Conservation (phyloP, 345 rosid species). For the Odontarrhena argentea region DNA sequence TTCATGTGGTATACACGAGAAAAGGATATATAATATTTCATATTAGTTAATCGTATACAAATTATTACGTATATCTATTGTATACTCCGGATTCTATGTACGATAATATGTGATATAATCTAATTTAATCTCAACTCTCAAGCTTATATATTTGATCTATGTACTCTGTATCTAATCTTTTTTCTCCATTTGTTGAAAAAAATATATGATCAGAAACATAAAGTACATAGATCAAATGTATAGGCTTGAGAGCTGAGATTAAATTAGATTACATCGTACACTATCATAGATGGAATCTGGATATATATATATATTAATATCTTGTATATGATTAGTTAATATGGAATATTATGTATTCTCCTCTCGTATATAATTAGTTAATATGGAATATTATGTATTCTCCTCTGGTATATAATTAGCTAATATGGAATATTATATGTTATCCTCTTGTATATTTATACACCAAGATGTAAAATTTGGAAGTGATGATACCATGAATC, state of each 20-base stretch:
- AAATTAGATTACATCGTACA: not conserved
- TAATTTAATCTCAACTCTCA: too few relatives aligned
- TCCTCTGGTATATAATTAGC: not conserved
- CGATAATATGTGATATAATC: too few relatives aligned
- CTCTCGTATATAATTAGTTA: not conserved
- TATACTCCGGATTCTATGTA: too few relatives aligned
- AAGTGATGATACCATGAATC: conserved; percentile 6
- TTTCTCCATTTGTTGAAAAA: too few relatives aligned
- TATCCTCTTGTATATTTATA: not conserved
- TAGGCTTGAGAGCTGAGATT: not conserved
- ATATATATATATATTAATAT: not conserved
- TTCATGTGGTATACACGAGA: too few relatives aligned
- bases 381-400: not conserved
- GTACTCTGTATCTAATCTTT: too few relatives aligned
- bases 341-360: not conserved
- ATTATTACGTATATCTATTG: too few relatives aligned
- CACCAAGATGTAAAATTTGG: not conserved
- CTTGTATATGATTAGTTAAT: not conserved
- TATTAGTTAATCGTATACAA: too few relatives aligned
- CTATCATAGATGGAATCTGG: not conserved
- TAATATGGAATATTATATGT: not conserved
- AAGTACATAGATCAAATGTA: not conserved
- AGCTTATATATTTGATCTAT: too few relatives aligned
- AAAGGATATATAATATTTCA: too few relatives aligned
- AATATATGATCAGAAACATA: too few relatives aligned